Base-by-base conservation (phyloP, 129 eudicot genomes). In the Escallonia rubra region DNA sequence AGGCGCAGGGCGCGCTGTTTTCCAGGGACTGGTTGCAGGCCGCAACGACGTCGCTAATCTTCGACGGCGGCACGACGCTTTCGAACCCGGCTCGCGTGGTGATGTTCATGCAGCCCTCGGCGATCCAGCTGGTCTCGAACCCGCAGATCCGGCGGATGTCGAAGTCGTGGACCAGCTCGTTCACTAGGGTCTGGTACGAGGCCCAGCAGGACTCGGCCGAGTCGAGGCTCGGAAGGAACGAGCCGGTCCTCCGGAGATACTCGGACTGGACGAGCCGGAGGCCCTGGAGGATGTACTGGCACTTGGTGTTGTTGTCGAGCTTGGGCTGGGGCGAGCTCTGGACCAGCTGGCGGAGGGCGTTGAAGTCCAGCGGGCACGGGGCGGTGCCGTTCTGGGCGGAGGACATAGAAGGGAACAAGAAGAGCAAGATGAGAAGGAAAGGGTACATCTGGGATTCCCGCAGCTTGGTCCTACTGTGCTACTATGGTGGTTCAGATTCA, bases 191-290 rank as follows among this genome's bases (percentile, higher is more conserved):
- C 60, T 93, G 83, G 75, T 88, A 93, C 6, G 84, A 57, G 41
- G 57, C 41, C 95, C 95, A 89, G 76, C 98, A 93, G 4, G 96
- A 67, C 8, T 76, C 95, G 59, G 98, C 88, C 14, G 96, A 66
- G 65, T 58, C 66, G 8, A 63, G 69, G 61, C 86, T 90, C 40
- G 96, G 96, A 39, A 84, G 79, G 73, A 93, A 93, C 6, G 68
- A 76, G 61, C 65, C 52, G 13, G 90, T 86, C 6, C 67, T 69
- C 1, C 61, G 79, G 61, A 93, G 91, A 46, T 85, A 80, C 16
- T 83, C 86, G 3, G 98, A 70, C 7, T 77, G 84, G 0, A 86
- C 90, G 54, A 93, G 67, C 4, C 84, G 96, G 68, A 93, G 81
- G 64, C 90, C 90, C 41, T 84, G 87, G 0, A 67, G 82, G 67